phyloP scores from a whole-genome alignment of 164 flowering plant species.

The Kalanchoe fedtschenkoi region DNA sequence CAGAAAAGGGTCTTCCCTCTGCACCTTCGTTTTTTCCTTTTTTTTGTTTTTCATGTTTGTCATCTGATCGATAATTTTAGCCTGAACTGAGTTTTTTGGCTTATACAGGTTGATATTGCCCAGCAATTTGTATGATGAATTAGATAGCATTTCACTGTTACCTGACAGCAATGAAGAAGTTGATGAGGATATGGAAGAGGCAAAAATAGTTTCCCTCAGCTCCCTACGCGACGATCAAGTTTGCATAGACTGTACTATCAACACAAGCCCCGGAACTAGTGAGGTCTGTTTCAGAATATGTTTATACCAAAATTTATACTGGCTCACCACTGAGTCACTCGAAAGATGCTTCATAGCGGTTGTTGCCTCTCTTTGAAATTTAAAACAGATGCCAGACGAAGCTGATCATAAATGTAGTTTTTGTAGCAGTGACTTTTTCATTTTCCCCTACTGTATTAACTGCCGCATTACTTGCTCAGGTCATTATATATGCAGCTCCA shows the following conservation, averaged over 20 bases:
- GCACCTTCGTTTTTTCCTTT: not conserved
- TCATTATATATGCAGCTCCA: slow-evolving; percentile 45
- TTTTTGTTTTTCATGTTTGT: not conserved
- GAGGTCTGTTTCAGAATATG: slow-evolving; percentile 43
- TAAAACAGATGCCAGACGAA: not conserved
- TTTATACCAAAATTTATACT: not conserved
- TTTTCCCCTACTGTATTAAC: not conserved
- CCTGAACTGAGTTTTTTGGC: slow-evolving; percentile 1
- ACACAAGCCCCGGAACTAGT: slow-evolving; percentile 80
- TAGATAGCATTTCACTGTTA: slow-evolving; percentile 25
- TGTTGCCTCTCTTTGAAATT: not conserved
- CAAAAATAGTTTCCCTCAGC: slow-evolving; percentile 10
- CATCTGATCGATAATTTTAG: not conserved
- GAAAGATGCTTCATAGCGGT: not conserved
- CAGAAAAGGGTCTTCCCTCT: slow-evolving; percentile 39
- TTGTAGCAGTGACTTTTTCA: not conserved
- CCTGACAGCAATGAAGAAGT: slow-evolving; percentile 1
- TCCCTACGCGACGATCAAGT: slow-evolving; percentile 26
- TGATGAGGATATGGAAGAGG: slow-evolving; percentile 18
- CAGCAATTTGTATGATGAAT: slow-evolving; percentile 91
- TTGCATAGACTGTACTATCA: slow-evolving; percentile 43
- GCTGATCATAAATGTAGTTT: not conserved
- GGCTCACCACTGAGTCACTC: too few species aligned
- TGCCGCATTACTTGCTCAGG: slow-evolving; percentile 28
- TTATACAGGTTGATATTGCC: slow-evolving; percentile 67